Evolutionary conservation across 495 filamentous ascomycete genomes (phyloP), one percentile per base, ranked within the genome.

Genomic region (Penicillium dipodomyicola): DNA sequence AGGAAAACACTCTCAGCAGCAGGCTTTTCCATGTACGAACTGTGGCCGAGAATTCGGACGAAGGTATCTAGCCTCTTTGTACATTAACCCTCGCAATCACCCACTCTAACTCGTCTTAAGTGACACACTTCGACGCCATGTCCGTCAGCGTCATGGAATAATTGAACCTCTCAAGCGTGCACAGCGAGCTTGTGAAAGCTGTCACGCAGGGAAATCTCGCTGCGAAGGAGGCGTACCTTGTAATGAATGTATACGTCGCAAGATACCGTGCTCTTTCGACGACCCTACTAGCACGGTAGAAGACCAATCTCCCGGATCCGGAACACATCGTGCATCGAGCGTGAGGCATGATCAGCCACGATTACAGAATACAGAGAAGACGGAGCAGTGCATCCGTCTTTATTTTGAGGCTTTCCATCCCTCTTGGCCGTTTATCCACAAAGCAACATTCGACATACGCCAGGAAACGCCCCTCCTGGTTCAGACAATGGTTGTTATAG

Each of bases 321-420:
- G 14, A 27, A 29, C 35, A 19, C 19, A 29, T 5, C 41, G 9
- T 25, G 6, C 15, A 44, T 33, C 51, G 5, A 22, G 11, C 15
- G 23, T 30, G 11, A 45, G 22, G 20, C 35, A 41, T 40, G 54
- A 44, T 4, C 25, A 45, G 27, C 9, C 27, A 19, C 25, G 20
- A 5, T 9, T 11, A 15, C 17, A 27, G 17, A 17, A 25, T 45
- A 29, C 15, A 14, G 49, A 51, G 15, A 65, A 60, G 45, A 39
- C 29, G 19, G 20, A 62, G 1, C 41, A 65, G 25, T 72, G 46
- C 23, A 22, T 74, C 15, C 14, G 55, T 32, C 37, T 56, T 8
- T 74, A 68, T 58, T 74, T 72, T 46, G 53, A 67, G 23, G 6
- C 14, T 17, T 71, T 74, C 7, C 67, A 74, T 20, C 63, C 66